Base-by-base conservation (phyloP, 306 rosid species). In the Gleditsia sinensis region DNA sequence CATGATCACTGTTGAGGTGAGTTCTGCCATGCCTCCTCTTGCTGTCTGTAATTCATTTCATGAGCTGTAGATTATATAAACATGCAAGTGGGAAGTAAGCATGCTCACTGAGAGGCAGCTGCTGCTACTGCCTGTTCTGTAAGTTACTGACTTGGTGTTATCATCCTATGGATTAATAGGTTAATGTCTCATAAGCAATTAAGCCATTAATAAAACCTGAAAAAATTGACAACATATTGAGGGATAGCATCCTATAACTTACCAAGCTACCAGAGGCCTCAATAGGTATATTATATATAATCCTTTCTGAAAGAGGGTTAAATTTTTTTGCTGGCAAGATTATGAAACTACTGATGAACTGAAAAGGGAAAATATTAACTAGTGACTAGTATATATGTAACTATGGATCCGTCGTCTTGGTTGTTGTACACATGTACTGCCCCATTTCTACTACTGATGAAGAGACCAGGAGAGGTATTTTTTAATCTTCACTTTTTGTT, bases 1-100 rank as follows among this genome's bases (percentile, higher is more conserved):
- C 80, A 34, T 87, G 88, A 87, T 94, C 80, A 78, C 71, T 73
- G 68, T 94, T 46, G 90, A 94, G 93, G 97, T 91, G 75, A 42
- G 86, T 20, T 64, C 30, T 73, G 39, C 49, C 36, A 23, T 77
- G 51, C 75, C 62, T 73, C 10, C 28, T 33, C 51, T 62, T 75
- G 42, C 39, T 66, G 11, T 63, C 21, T 37, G 23, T 2, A 34
- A 20, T 66, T 28, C 43, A 39, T 53, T 78, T 28, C 75, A 46
- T 54, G 37, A 42, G 25, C 33, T 53, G 45, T 19, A 19, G 36
- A 72, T 71, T 32, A 51, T 39, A 40, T 40, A 19, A 71, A 25
- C 33, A 13, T 28, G 63, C 17, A 28, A 28, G 4, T 57, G 28
- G 23, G 37, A 39, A 16, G 24, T 25, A 21, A 7, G 24, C 51